These are phyloP conservation scores for Diaporthe longicolla DNA, from an alignment of 2,329 filamentous ascomycete species.

Conservation along the genomic window DNA sequence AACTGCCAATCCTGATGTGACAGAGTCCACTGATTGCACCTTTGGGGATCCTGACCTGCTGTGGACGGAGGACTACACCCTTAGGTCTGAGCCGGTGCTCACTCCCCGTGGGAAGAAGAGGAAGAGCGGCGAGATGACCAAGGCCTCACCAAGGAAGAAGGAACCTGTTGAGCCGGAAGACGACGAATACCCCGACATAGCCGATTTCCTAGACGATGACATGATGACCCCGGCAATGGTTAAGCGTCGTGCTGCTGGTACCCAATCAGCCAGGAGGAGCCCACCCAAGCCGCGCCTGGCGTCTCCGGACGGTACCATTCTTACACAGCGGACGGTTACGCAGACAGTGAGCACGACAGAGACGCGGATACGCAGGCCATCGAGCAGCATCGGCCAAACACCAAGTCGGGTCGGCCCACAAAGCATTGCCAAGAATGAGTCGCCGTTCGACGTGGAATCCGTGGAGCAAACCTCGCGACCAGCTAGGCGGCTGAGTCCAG, in stretches of 20 bases:
- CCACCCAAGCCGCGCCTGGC: conserved; percentile 36
- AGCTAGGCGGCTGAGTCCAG: neutral
- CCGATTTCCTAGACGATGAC: conserved; percentile 57
- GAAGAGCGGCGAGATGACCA: conserved; percentile 65
- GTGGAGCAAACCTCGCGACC: neutral
- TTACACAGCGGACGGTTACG: conserved; percentile 45
- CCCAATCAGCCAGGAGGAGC: conserved; percentile 52
- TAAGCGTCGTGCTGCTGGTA: conserved; percentile 50
- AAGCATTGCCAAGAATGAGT: conserved; percentile 12
- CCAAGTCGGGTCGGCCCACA: conserved; percentile 17
- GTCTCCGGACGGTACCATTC: conserved; percentile 37
- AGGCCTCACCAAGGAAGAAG: conserved; percentile 44
- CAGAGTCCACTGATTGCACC: conserved; percentile 48
- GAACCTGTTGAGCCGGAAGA: conserved; percentile 50
- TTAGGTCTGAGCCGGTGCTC: conserved; percentile 54
- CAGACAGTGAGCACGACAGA: conserved; percentile 46
- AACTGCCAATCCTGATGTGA: conserved; percentile 42
- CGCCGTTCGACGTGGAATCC: conserved; percentile 38
- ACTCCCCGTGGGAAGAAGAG: conserved; percentile 63
- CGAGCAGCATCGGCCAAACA: conserved; percentile 26
- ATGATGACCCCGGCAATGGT: conserved; percentile 45
- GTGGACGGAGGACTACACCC: conserved; percentile 60
- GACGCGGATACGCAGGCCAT: conserved; percentile 41
- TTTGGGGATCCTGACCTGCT: conserved; percentile 56
- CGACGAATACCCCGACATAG: conserved; percentile 68